Evolutionary conservation across 1,139 yeast species (phyloP).

Genomic region (Saccharomyces hybrid): DNA sequence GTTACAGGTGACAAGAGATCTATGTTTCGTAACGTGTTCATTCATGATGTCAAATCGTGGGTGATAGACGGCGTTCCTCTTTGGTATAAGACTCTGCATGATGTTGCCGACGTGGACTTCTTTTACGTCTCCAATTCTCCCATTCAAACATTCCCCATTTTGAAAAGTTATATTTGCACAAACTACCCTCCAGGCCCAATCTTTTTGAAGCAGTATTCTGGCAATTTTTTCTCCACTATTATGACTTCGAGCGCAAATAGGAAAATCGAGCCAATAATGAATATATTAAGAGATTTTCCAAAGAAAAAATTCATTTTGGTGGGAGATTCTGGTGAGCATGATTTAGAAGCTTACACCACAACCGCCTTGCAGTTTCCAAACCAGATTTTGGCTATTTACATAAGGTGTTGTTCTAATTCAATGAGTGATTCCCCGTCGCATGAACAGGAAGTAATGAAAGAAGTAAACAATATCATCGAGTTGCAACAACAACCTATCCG

Average conservation of each 20-base stretch:
- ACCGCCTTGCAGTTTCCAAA: constrained; percentile 55
- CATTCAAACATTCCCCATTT: constrained; percentile 70
- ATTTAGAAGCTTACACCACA: constrained; percentile 81
- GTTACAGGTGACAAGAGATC: constrained; percentile 82
- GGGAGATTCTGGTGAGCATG: constrained; percentile 96
- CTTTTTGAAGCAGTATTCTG: constrained; percentile 78
- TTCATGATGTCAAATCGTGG: constrained; percentile 58
- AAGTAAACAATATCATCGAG: constrained; percentile 28
- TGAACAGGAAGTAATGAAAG: constrained; percentile 21
- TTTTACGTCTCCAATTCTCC: constrained; percentile 96
- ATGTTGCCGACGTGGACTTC: constrained; percentile 45
- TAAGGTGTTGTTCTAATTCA: constrained; percentile 69
- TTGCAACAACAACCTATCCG: neutral
- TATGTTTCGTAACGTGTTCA: constrained; percentile 67
- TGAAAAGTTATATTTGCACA: constrained; percentile 48
- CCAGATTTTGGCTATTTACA: constrained; percentile 65
- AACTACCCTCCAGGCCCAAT: constrained; percentile 64
- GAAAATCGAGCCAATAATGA: constrained; percentile 56
- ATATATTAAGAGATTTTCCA: constrained; percentile 70
- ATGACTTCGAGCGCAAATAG: constrained; percentile 83
- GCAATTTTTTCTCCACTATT: constrained; percentile 68
- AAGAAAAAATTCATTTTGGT: constrained; percentile 67
- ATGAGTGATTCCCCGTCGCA: constrained; percentile 48
- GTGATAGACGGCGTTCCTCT: constrained; percentile 62
- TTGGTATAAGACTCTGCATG: constrained; percentile 52